Conservation (phyloP, 768 basidiomycete genomes). For the Lanmaoa pseudosensibilis region DNA sequence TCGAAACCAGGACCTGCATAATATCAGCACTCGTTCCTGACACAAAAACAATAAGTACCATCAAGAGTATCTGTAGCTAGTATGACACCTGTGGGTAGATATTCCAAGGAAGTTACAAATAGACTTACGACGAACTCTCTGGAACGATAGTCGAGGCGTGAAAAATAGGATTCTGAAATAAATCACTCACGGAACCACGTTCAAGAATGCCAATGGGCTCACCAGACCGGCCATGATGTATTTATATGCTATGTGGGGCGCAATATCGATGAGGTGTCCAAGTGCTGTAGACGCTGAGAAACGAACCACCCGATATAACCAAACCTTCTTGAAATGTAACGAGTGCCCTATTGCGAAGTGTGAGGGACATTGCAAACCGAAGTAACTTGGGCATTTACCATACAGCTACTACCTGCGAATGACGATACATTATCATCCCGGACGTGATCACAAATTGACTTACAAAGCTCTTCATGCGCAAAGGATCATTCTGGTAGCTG, state of each 20-base stretch:
- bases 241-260: conserved; percentile 1
- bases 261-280: not conserved
- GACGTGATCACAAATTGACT: not conserved
- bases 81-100: not conserved
- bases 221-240: not conserved
- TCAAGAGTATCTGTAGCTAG: conserved; percentile 2
- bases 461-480: conserved; percentile 6
- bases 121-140: conserved; percentile 6
- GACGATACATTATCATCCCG: not conserved
- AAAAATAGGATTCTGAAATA: no score
- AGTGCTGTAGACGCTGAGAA: not conserved
- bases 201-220: not conserved
- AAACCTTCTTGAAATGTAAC: conserved; percentile 14
- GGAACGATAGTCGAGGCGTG: not conserved
- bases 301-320: conserved; percentile 11
- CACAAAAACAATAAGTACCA: not conserved
- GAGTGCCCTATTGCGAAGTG: not conserved
- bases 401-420: conserved; percentile 7
- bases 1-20: conserved; percentile 1
- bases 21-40: not conserved
- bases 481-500: conserved; percentile 11
- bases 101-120: not conserved
- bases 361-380: not conserved
- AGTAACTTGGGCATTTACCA: not conserved
- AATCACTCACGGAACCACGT: conserved; percentile 1